Conservation (phyloP, 2,329 filamentous ascomycete species). For the Waltergamsia citrina region DNA sequence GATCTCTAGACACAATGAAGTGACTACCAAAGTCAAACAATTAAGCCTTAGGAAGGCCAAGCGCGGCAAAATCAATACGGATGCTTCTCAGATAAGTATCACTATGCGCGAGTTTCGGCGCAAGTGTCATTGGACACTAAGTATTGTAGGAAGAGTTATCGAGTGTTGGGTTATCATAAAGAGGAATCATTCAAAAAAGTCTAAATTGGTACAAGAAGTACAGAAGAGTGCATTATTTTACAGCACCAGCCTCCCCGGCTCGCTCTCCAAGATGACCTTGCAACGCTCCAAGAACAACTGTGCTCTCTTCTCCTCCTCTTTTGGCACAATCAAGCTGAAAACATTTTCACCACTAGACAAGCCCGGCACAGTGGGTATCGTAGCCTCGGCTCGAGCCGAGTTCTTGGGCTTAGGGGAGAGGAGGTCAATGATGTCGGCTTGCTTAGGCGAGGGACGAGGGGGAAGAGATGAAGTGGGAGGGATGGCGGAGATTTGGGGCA, state of each 20-base stretch:
- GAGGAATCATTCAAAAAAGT: conserved; percentile 1
- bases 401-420: conserved; percentile 37
- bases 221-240: conserved; percentile 24
- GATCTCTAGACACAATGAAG: too few relatives aligned
- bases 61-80: too few relatives aligned
- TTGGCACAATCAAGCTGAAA: conserved; percentile 73
- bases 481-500: conserved; percentile 60
- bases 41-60: too few relatives aligned
- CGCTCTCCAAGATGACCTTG: conserved; percentile 72
- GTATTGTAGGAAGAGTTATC: background rate
- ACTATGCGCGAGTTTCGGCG: too few relatives aligned
- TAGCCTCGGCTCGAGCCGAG: conserved; percentile 11
- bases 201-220: conserved; percentile 16
- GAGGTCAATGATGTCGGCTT: conserved; percentile 73
- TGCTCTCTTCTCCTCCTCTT: conserved; percentile 73
- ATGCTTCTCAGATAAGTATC: too few relatives aligned
- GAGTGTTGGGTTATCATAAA: too few relatives aligned
- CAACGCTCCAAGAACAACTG: conserved; percentile 76
- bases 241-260: conserved; percentile 66
- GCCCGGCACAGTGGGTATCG: conserved; percentile 30
- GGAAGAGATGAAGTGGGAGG: conserved; percentile 29
- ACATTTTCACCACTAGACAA: conserved; percentile 56
- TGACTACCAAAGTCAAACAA: too few relatives aligned
- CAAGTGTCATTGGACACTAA: background rate
- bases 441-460: conserved; percentile 18